Conservation (phyloP, 305 asterid species). For the Fraxinus latifolia region DNA sequence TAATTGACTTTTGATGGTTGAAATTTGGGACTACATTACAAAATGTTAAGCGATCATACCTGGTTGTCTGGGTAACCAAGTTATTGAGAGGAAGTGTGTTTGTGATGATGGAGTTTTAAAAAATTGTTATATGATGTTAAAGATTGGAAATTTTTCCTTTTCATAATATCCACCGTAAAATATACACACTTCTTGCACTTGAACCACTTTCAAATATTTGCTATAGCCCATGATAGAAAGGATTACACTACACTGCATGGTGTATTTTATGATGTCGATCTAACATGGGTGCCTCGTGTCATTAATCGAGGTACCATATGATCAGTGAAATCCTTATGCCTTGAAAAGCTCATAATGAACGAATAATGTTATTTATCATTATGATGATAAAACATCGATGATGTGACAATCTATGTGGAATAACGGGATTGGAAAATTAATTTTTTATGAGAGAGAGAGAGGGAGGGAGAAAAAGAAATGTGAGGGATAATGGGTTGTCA, state of each 20-base stretch:
- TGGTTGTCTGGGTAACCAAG: neutral
- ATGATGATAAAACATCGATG: no score
- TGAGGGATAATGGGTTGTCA: no score
- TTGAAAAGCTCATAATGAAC: neutral
- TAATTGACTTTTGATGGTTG: constrained; percentile 5
- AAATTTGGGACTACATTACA: neutral
- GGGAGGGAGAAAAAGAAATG: no score
- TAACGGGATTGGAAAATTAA: no score
- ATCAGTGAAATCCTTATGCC: neutral
- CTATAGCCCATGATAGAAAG: neutral
- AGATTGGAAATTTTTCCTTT: neutral
- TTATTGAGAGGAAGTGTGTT: constrained; percentile 8
- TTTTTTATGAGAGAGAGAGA: no score
- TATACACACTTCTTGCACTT: neutral
- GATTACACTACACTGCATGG: neutral
- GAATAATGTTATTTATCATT: no score
- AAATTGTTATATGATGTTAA: neutral
- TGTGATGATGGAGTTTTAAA: neutral
- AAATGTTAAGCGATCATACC: neutral
- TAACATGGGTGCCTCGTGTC: constrained; percentile 1
- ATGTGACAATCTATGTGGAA: no score
- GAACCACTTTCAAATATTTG: neutral
- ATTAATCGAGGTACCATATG: neutral
- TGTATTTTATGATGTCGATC: neutral
- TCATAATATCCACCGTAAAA: neutral